These are phyloP conservation scores for Funneliformis mosseae DNA, from an alignment of 192 early-diverging fungal genomes.

Conservation along the genomic window DNA sequence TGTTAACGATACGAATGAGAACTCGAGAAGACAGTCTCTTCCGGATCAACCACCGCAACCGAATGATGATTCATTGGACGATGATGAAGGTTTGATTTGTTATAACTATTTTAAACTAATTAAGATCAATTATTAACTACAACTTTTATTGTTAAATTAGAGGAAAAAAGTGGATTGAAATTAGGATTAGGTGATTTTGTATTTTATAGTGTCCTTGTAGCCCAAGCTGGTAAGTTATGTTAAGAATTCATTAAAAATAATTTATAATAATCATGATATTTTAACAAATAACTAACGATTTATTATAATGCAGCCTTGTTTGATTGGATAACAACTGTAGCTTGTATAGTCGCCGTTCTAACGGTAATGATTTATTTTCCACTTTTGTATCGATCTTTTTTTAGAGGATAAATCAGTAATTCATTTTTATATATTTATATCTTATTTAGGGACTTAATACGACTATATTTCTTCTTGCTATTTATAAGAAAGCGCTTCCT, in stretches of 20 bases:
- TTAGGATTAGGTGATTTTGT: slow-evolving; percentile 92
- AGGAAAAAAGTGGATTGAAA: slow-evolving; percentile 71
- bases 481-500: slow-evolving; percentile 81
- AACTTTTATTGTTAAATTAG: slow-evolving; percentile 28
- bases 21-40: background rate
- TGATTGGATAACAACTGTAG: slow-evolving; percentile 82
- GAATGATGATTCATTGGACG: background rate
- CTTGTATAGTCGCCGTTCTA: slow-evolving; percentile 74
- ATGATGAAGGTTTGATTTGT: background rate
- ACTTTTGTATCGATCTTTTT: background rate
- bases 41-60: background rate
- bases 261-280: background rate
- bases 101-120: background rate
- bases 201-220: slow-evolving; percentile 83
- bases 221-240: slow-evolving; percentile 62
- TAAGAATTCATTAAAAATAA: background rate
- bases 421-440: slow-evolving; percentile 3
- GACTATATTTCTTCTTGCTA: slow-evolving; percentile 85
- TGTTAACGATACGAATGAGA: no score
- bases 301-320: slow-evolving; percentile 57
- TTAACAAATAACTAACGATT: background rate
- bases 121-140: background rate
- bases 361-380: slow-evolving; percentile 45
- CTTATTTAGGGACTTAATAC: slow-evolving; percentile 65
- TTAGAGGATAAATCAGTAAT: background rate